Conservation (phyloP, 768 basidiomycete genomes). For the Tephrocybe sp. region DNA sequence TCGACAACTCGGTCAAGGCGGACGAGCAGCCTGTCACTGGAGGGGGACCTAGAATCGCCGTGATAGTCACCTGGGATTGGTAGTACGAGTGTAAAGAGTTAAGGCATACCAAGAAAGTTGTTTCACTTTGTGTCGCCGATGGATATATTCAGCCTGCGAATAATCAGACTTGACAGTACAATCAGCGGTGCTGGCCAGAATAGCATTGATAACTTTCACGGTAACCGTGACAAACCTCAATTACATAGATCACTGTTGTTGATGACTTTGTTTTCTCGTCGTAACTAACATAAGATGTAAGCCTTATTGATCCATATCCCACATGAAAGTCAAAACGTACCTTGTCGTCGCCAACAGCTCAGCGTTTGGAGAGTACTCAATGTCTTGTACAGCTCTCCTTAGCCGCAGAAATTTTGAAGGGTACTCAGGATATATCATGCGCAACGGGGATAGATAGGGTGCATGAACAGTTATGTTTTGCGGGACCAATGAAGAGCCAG, state of each 20-base stretch:
- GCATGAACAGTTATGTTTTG: no score
- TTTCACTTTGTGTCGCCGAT: not conserved
- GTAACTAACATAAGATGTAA: not conserved
- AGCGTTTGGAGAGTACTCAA: slow-evolving; percentile 8
- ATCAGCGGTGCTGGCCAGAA: not conserved
- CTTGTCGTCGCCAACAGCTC: not conserved
- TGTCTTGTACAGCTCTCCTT: slow-evolving; percentile 2
- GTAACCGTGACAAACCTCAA: not conserved
- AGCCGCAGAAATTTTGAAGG: not conserved
- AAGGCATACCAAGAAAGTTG: not conserved
- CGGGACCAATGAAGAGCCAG: no score
- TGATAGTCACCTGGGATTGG: no score
- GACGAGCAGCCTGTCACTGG: not conserved
- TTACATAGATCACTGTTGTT: not conserved
- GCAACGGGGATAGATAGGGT: not conserved
- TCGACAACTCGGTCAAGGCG: not conserved
- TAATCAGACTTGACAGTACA: not conserved
- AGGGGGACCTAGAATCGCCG: not conserved
- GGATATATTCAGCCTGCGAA: not conserved
- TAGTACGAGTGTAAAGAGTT: not conserved
- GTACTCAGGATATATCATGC: not conserved
- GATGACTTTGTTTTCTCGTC: not conserved
- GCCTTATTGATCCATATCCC: not conserved
- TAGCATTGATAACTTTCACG: not conserved
- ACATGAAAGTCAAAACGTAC: not conserved